phyloP scores from a whole-genome alignment of 768 basidiomycete genomes.

The Candolleomyces eurysporus region DNA sequence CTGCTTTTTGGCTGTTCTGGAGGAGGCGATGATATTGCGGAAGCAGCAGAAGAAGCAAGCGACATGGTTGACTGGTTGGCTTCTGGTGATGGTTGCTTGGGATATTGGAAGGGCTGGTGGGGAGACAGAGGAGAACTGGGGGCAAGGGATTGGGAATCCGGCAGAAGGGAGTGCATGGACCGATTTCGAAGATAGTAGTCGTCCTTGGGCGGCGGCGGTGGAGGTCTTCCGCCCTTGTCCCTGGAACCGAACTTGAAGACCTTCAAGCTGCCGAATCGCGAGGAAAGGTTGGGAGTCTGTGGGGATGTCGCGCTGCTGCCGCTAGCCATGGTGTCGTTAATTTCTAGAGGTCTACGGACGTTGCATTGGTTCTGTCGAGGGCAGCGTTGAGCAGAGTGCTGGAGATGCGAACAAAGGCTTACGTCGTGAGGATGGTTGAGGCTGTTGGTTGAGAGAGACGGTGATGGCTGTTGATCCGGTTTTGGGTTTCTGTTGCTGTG shows the following conservation, averaged over 20 bases:
- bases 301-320: conserved; percentile 23
- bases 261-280: conserved; percentile 33
- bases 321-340: conserved; percentile 21
- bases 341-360: no score
- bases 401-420: neutral
- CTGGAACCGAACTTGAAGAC: conserved; percentile 29
- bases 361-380: neutral
- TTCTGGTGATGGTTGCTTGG: conserved; percentile 29
- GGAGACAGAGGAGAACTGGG: conserved; percentile 41
- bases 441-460: neutral
- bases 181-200: conserved; percentile 44
- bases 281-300: conserved; percentile 16
- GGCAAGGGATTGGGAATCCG: conserved; percentile 38
- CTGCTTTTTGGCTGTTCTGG: conserved; percentile 8
- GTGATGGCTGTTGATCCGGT: conserved; percentile 2
- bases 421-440: neutral
- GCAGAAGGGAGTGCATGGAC: conserved; percentile 47
- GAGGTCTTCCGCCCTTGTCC: conserved; percentile 36
- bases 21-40: conserved; percentile 23
- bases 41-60: conserved; percentile 33
- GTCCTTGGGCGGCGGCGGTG: conserved; percentile 68
- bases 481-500: neutral
- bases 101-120: conserved; percentile 31
- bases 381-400: neutral
- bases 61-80: conserved; percentile 34